Conservation (phyloP, 495 filamentous ascomycete genomes). For the Bombardia bombarda region DNA sequence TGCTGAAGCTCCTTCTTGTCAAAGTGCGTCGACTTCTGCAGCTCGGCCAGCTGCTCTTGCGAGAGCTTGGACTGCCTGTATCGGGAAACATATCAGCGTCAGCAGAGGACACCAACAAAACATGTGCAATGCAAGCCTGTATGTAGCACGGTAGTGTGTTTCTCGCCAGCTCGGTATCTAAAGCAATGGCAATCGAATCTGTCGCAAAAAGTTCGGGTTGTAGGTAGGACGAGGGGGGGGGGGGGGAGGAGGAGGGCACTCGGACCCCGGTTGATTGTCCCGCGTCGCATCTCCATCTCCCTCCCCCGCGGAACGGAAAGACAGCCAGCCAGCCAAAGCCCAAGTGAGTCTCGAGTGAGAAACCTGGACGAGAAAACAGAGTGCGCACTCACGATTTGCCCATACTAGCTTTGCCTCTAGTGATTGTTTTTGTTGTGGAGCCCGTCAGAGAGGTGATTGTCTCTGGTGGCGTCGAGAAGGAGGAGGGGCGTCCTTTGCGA, state of each 20-base stretch:
- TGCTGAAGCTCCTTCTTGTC: slow-evolving; percentile 99
- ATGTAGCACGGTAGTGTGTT: too few species aligned
- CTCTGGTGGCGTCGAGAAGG: not conserved
- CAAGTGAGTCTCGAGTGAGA: slow-evolving; percentile 1
- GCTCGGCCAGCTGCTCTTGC: slow-evolving; percentile 84
- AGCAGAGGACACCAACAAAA: too few species aligned
- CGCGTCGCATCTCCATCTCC: not conserved
- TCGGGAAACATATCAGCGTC: too few species aligned
- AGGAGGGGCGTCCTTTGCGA: not conserved
- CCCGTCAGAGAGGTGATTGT: not conserved
- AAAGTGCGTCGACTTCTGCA: slow-evolving; percentile 94
- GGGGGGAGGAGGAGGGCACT: too few species aligned
- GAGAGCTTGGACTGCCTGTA: slow-evolving; percentile 87
- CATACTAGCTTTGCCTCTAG: slow-evolving; percentile 19
- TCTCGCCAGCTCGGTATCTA: too few species aligned
- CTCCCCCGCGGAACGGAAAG: too few species aligned
- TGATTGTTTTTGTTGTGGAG: not conserved
- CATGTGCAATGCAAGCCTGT: too few species aligned
- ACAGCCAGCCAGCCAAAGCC: not conserved
- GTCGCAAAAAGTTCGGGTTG: too few species aligned
- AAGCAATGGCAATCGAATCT: too few species aligned
- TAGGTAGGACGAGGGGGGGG: too few species aligned
- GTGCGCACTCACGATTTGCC: slow-evolving; percentile 39
- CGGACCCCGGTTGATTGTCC: too few species aligned
- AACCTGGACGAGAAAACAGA: slow-evolving; percentile 1